These are phyloP conservation scores for Cladosporium sp. DNA, from an alignment of 2,329 filamentous ascomycete genomes.

Conservation along the genomic window DNA sequence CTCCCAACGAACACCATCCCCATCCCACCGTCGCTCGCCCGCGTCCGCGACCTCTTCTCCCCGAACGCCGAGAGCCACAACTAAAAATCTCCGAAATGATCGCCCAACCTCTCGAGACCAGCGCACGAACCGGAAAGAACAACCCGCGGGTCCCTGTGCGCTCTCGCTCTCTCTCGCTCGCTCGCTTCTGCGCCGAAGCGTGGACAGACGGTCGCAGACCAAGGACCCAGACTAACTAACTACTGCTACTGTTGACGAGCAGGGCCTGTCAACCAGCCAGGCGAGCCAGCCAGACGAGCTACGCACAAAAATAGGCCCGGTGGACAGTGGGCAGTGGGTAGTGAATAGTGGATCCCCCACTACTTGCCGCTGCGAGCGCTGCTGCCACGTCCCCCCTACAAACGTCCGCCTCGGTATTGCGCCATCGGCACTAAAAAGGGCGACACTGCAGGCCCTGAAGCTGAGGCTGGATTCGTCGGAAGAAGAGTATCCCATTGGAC, in stretches of 20 bases:
- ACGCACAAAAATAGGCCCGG: not conserved
- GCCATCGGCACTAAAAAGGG: not conserved
- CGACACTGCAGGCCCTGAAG: not conserved
- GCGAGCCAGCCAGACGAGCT: not conserved
- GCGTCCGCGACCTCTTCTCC: not conserved
- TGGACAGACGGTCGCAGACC: not conserved
- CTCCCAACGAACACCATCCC: not conserved
- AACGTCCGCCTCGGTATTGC: not conserved
- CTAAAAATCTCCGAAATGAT: not conserved
- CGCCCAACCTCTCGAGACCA: not conserved
- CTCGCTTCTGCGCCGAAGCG: not conserved
- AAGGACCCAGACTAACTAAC: not conserved
- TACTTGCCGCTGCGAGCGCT: not conserved
- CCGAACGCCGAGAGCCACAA: not conserved
- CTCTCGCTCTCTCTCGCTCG: not conserved
- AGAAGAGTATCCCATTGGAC: not conserved
- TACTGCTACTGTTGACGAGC: not conserved
- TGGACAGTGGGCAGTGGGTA: not conserved
- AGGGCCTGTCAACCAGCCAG: not conserved
- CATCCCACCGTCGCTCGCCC: not conserved
- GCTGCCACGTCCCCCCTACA: not conserved
- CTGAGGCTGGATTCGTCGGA: not conserved
- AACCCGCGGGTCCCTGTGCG: not conserved
- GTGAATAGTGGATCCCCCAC: not conserved
- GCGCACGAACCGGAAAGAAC: not conserved